Evolutionary conservation across 768 basidiomycete genomes (phyloP), one percentile per base, ranked within the genome.

Genomic region (Boletus coccyginus): DNA sequence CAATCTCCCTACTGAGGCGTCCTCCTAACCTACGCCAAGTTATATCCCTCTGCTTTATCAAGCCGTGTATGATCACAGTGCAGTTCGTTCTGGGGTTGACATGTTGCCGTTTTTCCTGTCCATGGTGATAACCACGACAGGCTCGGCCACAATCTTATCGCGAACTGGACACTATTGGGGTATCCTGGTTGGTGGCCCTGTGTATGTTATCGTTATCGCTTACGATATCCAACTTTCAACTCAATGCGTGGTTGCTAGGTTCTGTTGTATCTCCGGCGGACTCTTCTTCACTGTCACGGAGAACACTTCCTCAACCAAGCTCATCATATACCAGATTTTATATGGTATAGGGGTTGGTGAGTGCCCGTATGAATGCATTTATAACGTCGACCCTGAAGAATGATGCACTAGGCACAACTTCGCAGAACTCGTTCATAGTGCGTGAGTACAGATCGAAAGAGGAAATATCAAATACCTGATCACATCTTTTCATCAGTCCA

Each of bases 21-120:
- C 33, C 4, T 43, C 32, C 52, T 56, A 24, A 55, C 16, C 9
- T 5, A 10, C 12, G 14, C 19, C 35, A 48, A 61, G 60, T 39
- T 64, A 64, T 38, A 51, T 66, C 32, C 64, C 62, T 7, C 43
- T 66, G 21, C 46, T 64, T 29, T 66, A 60, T 52, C 60, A 66
- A 58, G 64, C 57, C 14, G 60, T 60, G 2, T 61, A 56, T 14
- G 40, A 42, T n/a, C 62, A 62, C 52, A 64, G 54, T 39, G 33
- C 64, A 7, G 54, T 60, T 46, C 59, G 39, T 19, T 66, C 66
- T 17, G 66, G 62, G 13, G 52, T 66, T 10, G 60, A 66, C 47
- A 56, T 66, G 44, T 50, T 66, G 14, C 65, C 66, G 8, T 64
- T 61, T 47, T 21, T 67, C 19, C 38, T 67, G 7, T 52, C 50